Evolutionary conservation across 1,284 basidiomycete genomes (phyloP), one percentile per base, ranked within the genome.

Genomic region (Naganishia sp.): DNA sequence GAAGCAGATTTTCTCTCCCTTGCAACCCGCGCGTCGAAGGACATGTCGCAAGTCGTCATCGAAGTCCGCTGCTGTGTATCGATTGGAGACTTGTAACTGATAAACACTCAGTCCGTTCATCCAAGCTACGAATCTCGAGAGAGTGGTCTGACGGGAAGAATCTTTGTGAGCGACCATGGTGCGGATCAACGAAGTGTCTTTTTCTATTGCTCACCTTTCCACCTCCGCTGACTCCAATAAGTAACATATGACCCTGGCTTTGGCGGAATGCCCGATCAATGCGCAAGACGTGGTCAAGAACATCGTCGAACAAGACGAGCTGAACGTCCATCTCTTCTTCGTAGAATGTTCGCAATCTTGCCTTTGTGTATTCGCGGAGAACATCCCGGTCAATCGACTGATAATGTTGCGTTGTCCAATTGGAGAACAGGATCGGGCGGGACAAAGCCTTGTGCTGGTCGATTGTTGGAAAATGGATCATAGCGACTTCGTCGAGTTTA

Each of bases 201-300:
- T 3, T 13, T 28, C 10, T n/a, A 35, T 1, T 31, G 73, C 82
- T 78, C 71, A 93, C 94, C 87, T 99, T 96, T 69, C 97, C 97
- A 76, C 92, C 94, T 51, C 96, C 96, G 72, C 92, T 94, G 69
- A 99, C 93, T 79, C 96, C 96, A 73, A 99, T 99, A 54, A 99
- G 84, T 23, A 99, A 83, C 50, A 99, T 77, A 82, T 99, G 96
- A 0, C 96, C 96, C 77, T 98, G 95, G 5, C 96, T 85, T 80
- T 99, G 96, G 25, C 95, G 87, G 87, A 99, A 95, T n/a, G 99
- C 96, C 74, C 96, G 90, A 79, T 99, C 96, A 73, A 98, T 99
- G 53, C 93, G 87, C 11, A 99, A 84, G 46, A 98, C 96, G 72
- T 99, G 94, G 77, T 99, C 96, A 66, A 99, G 84, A 4, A 99